Evolutionary conservation across 2,329 filamentous ascomycete genomes (phyloP).

Genomic region (Trichoderma sp.): DNA sequence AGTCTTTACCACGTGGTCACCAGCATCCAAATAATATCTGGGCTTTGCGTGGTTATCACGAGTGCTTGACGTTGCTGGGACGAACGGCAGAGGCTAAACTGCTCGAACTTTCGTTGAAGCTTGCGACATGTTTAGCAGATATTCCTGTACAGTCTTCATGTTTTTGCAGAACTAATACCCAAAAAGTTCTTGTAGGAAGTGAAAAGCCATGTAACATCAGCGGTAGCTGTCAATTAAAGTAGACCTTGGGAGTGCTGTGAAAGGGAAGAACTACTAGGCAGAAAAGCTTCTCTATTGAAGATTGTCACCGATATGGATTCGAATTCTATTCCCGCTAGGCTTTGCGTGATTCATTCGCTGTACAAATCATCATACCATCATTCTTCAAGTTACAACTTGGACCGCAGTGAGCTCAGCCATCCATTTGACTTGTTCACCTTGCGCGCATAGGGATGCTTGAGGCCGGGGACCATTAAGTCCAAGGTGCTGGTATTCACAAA

Average conservation of each 20-base stretch:
- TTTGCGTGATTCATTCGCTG: not conserved
- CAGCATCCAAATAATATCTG: slow-evolving; percentile 73
- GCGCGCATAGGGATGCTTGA: slow-evolving; percentile 1
- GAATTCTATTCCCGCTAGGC: not conserved
- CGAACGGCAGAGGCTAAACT: slow-evolving; percentile 38
- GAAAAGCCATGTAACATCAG: not conserved
- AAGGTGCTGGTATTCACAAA: slow-evolving; percentile 8
- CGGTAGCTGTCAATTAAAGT: not conserved
- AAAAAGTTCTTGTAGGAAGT: not conserved
- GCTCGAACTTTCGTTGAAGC: slow-evolving; percentile 46
- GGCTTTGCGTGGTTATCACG: slow-evolving; percentile 70
- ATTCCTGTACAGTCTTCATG: slow-evolving; percentile 48
- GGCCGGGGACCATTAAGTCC: slow-evolving; percentile 8
- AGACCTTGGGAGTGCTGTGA: not conserved
- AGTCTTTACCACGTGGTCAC: slow-evolving; percentile 59
- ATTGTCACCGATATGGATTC: not conserved
- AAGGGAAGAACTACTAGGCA: not conserved
- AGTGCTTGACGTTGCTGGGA: slow-evolving; percentile 49
- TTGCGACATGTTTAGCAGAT: slow-evolving; percentile 59
- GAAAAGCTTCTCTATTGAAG: not conserved
- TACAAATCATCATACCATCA: not conserved
- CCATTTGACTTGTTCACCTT: not conserved
- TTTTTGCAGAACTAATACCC: not conserved
- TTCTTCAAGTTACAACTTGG: not conserved
- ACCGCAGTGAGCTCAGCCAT: not conserved